These are phyloP conservation scores for Marasmius oreades DNA, from an alignment of 1,284 basidiomycete genomes.

Conservation along the genomic window DNA sequence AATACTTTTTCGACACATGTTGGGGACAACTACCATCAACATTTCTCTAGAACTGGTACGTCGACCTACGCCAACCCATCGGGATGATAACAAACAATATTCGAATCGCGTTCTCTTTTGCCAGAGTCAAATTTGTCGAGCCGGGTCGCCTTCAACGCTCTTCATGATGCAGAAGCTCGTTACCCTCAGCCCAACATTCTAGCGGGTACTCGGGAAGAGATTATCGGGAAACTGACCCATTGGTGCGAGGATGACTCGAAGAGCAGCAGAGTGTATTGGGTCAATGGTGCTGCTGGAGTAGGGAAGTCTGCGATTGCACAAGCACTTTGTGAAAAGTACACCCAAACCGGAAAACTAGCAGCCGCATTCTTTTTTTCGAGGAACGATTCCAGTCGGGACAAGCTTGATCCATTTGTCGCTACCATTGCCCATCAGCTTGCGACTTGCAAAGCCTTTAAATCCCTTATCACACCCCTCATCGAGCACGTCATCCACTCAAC, in stretches of 20 bases:
- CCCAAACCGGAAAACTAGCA: neutral
- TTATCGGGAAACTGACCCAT: neutral
- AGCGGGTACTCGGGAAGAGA: neutral
- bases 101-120: too few relatives aligned
- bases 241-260: neutral
- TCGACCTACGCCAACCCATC: too few relatives aligned
- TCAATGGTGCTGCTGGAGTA: conserved; percentile 1
- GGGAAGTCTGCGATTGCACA: conserved; percentile 1
- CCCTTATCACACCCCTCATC: neutral
- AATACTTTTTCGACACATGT: too few relatives aligned
- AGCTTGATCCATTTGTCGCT: neutral
- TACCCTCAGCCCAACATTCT: neutral
- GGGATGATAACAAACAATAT: too few relatives aligned
- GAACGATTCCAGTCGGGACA: neutral
- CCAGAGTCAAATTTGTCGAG: neutral
- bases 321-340: neutral
- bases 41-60: too few relatives aligned
- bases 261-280: neutral
- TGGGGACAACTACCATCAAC: too few relatives aligned
- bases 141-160: neutral
- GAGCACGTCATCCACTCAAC: neutral
- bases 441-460: neutral
- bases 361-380: neutral
- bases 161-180: neutral
- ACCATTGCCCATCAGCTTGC: neutral